Evolutionary conservation across 1,284 basidiomycete genomes (phyloP).

Genomic region (Malassezia yamatoensis): DNA sequence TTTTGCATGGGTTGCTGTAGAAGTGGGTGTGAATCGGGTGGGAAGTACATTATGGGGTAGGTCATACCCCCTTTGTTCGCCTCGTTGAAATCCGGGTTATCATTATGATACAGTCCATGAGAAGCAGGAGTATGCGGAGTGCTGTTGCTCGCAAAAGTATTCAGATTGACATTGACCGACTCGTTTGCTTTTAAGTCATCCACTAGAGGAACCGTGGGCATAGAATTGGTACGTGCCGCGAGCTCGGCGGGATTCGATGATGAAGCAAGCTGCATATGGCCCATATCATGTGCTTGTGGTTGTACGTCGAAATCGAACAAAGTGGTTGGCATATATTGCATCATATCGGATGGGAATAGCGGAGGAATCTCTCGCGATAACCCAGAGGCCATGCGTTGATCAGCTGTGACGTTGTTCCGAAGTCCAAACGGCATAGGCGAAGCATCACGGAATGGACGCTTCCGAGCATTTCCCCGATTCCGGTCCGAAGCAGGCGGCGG

Average conservation of each 20-base stretch:
- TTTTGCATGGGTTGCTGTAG: background rate
- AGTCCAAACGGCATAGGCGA: slow-evolving; percentile 33
- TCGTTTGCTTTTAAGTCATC: background rate
- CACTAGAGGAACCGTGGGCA: background rate
- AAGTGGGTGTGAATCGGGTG: background rate
- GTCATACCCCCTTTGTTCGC: background rate
- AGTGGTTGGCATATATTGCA: slow-evolving; percentile 27
- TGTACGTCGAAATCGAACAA: slow-evolving; percentile 37
- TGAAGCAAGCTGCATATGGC: background rate
- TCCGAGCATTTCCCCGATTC: slow-evolving; percentile 13
- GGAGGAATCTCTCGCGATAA: slow-evolving; percentile 38
- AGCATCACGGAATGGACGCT: slow-evolving; percentile 37
- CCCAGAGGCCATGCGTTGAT: slow-evolving; percentile 43
- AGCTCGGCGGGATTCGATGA: background rate
- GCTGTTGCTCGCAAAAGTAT: background rate
- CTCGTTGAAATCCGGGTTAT: background rate
- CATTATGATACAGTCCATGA: background rate
- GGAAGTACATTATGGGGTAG: background rate
- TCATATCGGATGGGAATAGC: slow-evolving; percentile 21
- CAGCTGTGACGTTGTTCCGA: slow-evolving; percentile 31
- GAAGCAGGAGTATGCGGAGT: background rate
- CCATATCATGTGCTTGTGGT: slow-evolving; percentile 5
- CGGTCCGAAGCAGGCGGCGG: too few relatives aligned
- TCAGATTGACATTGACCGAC: background rate
- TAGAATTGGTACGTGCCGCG: background rate